Conservation (phyloP, 1,284 basidiomycete species). For the Pyrrhoderma lamaoense region DNA sequence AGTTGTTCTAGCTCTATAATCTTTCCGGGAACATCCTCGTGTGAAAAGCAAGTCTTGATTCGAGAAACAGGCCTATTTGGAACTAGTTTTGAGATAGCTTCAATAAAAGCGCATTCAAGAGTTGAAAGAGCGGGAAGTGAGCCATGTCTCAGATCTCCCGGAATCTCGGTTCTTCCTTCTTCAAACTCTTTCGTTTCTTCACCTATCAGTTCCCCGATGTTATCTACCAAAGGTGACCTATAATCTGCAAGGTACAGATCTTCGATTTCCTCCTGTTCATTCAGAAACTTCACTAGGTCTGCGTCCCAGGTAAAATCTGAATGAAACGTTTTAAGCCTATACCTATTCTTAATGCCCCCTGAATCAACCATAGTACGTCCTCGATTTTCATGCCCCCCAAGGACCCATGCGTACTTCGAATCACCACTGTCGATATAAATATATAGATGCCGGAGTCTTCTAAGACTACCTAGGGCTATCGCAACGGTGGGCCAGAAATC, state of each 20-base stretch:
- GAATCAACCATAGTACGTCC: too few relatives aligned
- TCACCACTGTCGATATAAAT: conserved; percentile 40
- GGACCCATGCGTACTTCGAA: conserved; percentile 43
- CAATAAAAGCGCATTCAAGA: conserved; percentile 58
- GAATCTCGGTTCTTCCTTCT: too few relatives aligned
- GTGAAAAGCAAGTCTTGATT: conserved; percentile 63
- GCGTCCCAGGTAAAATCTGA: conserved; percentile 59
- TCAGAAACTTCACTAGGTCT: conserved; percentile 47
- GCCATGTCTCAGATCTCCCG: conserved; percentile 25
- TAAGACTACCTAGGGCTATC: conserved; percentile 37
- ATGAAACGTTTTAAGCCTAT: conserved; percentile 49
- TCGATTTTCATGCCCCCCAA: conserved; percentile 24
- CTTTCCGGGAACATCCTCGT: conserved; percentile 39
- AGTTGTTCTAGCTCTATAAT: conserved; percentile 42
- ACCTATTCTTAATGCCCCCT: conserved; percentile 31
- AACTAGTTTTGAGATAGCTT: conserved; percentile 49
- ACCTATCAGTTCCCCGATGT: background rate
- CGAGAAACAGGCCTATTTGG: conserved; percentile 48
- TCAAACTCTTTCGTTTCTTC: conserved; percentile 10
- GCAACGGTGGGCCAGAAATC: conserved; percentile 46
- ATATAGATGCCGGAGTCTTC: conserved; percentile 43
- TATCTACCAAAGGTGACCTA: conserved; percentile 3
- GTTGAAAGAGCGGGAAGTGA: conserved; percentile 42
- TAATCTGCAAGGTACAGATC: conserved; percentile 58
- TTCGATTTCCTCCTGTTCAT: conserved; percentile 39